A percentile compares a stretch with the other conserved stretches of the same genome.
Evolutionary conservation across 768 basidiomycete genomes (phyloP).

Genomic region (Suillus alpinus): DNA sequence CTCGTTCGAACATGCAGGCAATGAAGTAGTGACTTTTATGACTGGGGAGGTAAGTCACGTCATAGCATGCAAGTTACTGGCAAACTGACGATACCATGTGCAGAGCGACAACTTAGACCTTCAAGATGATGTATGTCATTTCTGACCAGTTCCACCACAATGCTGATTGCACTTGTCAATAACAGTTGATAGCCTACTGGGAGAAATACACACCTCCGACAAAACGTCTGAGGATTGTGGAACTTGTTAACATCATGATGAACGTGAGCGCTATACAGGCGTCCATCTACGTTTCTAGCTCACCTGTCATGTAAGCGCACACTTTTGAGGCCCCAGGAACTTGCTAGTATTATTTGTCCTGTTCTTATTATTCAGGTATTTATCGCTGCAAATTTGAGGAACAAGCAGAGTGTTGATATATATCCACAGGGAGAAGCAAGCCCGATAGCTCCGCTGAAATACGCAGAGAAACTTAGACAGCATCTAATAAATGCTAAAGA

Average conservation of each 20-base stretch:
- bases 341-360: slow-evolving; percentile 56
- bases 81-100: slow-evolving; percentile 2
- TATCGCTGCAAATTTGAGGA: neutral
- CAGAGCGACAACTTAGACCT: slow-evolving; percentile 45
- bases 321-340: slow-evolving; percentile 44
- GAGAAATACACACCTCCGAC: slow-evolving; percentile 52
- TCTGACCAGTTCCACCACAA: neutral
- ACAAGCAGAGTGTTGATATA: slow-evolving; percentile 3
- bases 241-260: slow-evolving; percentile 53
- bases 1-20: slow-evolving; percentile 61
- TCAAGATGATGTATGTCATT: slow-evolving; percentile 56
- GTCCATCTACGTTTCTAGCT: neutral
- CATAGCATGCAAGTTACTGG: neutral
- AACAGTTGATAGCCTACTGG: slow-evolving; percentile 68
- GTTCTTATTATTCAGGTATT: slow-evolving; percentile 66
- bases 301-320: slow-evolving; percentile 43
- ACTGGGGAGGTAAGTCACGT: slow-evolving; percentile 49
- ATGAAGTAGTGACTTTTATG: slow-evolving; percentile 55
- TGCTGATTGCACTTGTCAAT: slow-evolving; percentile 8
- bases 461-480: slow-evolving; percentile 53
- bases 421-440: slow-evolving; percentile 56
- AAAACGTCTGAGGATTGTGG: slow-evolving; percentile 48
- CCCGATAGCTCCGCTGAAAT: slow-evolving; percentile 48
- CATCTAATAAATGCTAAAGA: slow-evolving; percentile 45
- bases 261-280: slow-evolving; percentile 44